Evolutionary conservation across 139 green algal genomes (phyloP).

Genomic region (Chloropicon primus): DNA sequence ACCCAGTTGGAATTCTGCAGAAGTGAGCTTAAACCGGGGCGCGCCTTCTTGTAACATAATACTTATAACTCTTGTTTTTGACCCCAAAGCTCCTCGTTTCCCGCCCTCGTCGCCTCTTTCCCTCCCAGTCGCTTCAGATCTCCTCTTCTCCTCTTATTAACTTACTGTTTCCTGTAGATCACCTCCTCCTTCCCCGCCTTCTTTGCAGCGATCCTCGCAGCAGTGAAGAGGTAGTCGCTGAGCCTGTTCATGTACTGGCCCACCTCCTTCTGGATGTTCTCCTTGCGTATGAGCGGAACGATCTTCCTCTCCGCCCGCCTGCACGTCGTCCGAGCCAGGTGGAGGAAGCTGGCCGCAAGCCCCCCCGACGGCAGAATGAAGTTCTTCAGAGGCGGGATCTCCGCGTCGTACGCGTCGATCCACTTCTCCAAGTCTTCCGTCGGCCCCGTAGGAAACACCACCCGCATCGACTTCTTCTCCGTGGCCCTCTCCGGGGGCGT

Average conservation of each 20-base stretch:
- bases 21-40: too few relatives aligned
- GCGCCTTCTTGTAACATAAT: too few relatives aligned
- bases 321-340: conserved; percentile 67
- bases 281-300: conserved; percentile 36
- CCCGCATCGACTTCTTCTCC: conserved; percentile 47
- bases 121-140: too few relatives aligned
- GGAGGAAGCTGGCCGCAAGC: conserved; percentile 37
- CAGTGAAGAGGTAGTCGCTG: conserved; percentile 93
- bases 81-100: too few relatives aligned
- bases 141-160: too few relatives aligned
- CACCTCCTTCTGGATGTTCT: background rate
- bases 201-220: conserved; percentile 50
- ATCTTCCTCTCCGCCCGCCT: conserved; percentile 73
- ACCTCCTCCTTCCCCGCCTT: conserved; percentile 7
- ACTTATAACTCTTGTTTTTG: too few relatives aligned
- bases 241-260: conserved; percentile 76
- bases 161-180: conserved; percentile 11
- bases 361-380: conserved; percentile 88
- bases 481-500: conserved; percentile 49
- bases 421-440: conserved; percentile 54
- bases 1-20: too few relatives aligned
- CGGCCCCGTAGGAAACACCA: conserved; percentile 34
- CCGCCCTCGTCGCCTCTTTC: too few relatives aligned
- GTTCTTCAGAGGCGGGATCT: conserved; percentile 62
- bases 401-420: conserved; percentile 69